Conservation (phyloP, 2,329 filamentous ascomycete species). For the Emydomyces testavorans region DNA sequence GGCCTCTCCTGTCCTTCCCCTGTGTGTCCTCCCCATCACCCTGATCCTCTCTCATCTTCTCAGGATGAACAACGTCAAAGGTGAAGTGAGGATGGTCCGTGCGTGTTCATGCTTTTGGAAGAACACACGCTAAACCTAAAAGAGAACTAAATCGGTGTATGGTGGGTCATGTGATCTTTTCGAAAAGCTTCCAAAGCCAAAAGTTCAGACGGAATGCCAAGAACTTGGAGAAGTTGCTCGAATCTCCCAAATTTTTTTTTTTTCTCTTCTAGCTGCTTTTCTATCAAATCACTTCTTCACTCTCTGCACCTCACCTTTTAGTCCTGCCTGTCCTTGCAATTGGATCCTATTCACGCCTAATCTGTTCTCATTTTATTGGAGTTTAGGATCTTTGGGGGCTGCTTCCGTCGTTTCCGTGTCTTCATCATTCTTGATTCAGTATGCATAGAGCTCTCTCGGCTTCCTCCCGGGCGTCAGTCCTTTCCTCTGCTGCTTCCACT, state of each 20-base stretch:
- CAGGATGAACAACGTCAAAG: background rate
- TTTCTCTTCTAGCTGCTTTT: constrained; percentile 16
- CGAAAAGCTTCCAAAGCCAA: background rate
- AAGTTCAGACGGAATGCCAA: constrained; percentile 24
- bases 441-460: constrained; percentile 96
- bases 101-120: constrained; percentile 1
- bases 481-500: constrained; percentile 51
- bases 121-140: background rate
- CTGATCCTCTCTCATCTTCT: background rate
- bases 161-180: constrained; percentile 1
- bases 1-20: too few relatives aligned
- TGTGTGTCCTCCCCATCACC: too few relatives aligned
- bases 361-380: constrained; percentile 22
- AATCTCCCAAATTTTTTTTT: constrained; percentile 14
- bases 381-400: constrained; percentile 26
- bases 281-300: constrained; percentile 23
- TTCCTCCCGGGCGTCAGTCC: constrained; percentile 64
- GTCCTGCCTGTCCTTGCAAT: constrained; percentile 22
- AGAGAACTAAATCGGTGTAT: background rate
- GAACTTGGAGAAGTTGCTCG: constrained; percentile 31
- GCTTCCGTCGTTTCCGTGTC: constrained; percentile 20
- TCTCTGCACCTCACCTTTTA: constrained; percentile 22
- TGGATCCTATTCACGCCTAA: constrained; percentile 17
- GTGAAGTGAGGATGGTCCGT: constrained; percentile 1
- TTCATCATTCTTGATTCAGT: constrained; percentile 23